Base-by-base conservation (phyloP, 1,139 yeast genomes). In the Pichia sp. region DNA sequence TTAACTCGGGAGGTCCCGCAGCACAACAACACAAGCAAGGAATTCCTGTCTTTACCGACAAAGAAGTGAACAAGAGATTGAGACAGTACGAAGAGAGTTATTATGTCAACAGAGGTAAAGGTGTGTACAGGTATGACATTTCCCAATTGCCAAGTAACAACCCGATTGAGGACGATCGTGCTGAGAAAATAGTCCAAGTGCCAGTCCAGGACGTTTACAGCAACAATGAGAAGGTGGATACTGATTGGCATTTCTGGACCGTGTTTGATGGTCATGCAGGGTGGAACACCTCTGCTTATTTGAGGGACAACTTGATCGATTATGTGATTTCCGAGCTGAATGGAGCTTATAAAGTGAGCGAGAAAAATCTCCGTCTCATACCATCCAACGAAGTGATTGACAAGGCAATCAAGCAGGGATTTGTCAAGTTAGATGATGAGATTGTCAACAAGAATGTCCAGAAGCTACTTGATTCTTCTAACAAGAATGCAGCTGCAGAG, bases 201-300 rank as follows among this genome's bases (percentile, higher is more conserved):
- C 95, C 96, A 4, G 75, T 84, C 43, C 72, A 78, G 56, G 82
- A 80, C 63, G 61, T 63, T 52, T 78, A 74, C 54, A 79, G 79
- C 63, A 78, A 79, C 64, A 78, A 79, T 59, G 73, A 76, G 54
- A 75, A 73, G 54, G 79, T 82, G 2, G 76, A 80, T 47, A 80
- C 95, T 0, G 97, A 92, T 69, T 87, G 97, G 88, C 87, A 88
- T 81, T 90, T 93, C 67, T 95, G 95, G 79, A 97, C 98, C 2
- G 82, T 95, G 0, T 93, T 86, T 69, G 99, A 93, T 70, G 99
- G 99, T 11, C 99, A 93, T 70, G 90, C 96, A 3, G 99, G 99
- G 19, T 90, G 96, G 85, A 88, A 89, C 57, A 95, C 99, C 1
- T 84, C 95, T 57, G 81, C 90, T 38, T 88, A 85, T 67, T 78